Evolutionary conservation across 768 basidiomycete genomes (phyloP), one percentile per base, ranked within the genome.

Genomic region (Galerina sulciceps): DNA sequence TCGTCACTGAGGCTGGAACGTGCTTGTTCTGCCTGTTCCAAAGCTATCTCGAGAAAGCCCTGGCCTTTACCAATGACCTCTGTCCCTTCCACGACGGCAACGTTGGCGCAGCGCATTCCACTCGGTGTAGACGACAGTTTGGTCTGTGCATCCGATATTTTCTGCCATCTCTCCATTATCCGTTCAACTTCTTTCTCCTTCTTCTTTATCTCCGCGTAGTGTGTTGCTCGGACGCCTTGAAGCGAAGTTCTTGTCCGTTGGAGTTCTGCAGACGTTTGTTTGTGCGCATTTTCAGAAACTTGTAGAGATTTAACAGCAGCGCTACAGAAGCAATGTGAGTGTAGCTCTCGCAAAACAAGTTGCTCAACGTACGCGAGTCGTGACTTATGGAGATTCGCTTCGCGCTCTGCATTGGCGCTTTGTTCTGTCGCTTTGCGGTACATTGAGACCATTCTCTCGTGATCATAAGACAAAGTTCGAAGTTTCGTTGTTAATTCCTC

Each of bases 171-270:
- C 48, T 94, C 92, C 23, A 83, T 63, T 68, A 89, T 85, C 15
- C 86, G 81, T 65, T 94, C 92, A 15, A 87, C 73, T 40, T 94
- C 92, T 63, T 88, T 89, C 64, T 95, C 93, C 66, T 84, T 85
- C 78, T 89, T 90, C 80, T 88, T 93, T 35, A 92, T 69, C 68
- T 94, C 93, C 36, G 80, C 78, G 56, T 84, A 80, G 60, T 92
- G 85, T 0, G 87, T 83, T 40, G 85, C 79, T 22, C 93, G 86
- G 11, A 91, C 76, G 10, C 83, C 83, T 61, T 91, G 90, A 10
- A 94, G 67, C 0, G 85, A 71, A 1, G 85, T 82, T 44, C 88
- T 84, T n/a, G 87, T 85, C 22, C 90, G 87, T 65, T 89, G 88
- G 2, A 93, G 81, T 60, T 93, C 90, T 1, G 77, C 73, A 5